Evolutionary conservation across 2,329 filamentous ascomycete species (phyloP).

Genomic region (Xylariaceae sp.): DNA sequence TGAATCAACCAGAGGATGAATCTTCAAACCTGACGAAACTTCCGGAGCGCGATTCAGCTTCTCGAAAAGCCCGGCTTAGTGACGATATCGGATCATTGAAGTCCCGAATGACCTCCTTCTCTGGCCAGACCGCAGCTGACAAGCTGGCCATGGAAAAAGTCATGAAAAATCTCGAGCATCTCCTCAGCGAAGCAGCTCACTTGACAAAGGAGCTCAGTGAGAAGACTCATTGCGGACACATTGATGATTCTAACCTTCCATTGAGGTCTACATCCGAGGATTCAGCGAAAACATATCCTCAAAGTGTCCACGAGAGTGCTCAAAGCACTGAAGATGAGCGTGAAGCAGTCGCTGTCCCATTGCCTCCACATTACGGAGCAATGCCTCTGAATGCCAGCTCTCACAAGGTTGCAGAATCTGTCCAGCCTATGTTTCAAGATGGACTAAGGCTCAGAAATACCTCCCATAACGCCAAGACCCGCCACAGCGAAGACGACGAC

Average conservation of each 20-base stretch:
- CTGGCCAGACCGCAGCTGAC: constrained; percentile 21
- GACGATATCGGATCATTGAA: constrained; percentile 7
- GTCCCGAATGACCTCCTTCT: constrained; percentile 26
- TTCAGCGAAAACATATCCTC: constrained; percentile 3
- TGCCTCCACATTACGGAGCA: background rate
- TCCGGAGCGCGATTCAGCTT: constrained; percentile 9
- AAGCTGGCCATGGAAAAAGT: constrained; percentile 21
- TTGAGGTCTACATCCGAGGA: constrained; percentile 13
- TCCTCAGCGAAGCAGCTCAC: constrained; percentile 43
- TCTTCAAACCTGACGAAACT: constrained; percentile 22
- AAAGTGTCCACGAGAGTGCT: constrained; percentile 19
- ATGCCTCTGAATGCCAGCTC: constrained; percentile 8
- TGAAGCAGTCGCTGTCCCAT: constrained; percentile 9
- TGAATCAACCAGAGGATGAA: constrained; percentile 18
- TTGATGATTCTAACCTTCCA: constrained; percentile 19
- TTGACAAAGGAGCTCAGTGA: constrained; percentile 40
- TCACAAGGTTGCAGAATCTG: background rate
- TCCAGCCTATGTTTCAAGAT: constrained; percentile 16
- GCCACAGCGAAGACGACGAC: constrained; percentile 13
- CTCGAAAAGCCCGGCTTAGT: no score
- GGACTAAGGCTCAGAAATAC: constrained; percentile 18
- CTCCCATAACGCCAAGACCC: constrained; percentile 2
- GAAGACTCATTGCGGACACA: constrained; percentile 24
- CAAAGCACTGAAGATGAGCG: constrained; percentile 7
- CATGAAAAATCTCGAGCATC: constrained; percentile 40